These are phyloP conservation scores for Murraya koenigii DNA, from an alignment of 345 rosid genomes.

Conservation along the genomic window DNA sequence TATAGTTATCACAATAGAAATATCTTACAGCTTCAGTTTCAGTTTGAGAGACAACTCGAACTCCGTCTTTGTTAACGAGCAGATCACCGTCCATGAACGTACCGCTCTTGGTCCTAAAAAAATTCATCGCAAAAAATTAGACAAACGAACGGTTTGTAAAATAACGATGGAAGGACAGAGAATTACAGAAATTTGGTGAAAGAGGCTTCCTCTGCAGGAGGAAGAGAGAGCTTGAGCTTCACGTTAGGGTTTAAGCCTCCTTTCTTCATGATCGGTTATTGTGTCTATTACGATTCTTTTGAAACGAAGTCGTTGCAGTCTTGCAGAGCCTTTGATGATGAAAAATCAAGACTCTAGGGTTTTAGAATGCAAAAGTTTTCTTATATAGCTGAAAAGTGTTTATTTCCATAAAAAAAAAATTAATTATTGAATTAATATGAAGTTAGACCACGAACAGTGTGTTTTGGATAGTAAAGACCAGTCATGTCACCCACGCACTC, in stretches of 20 bases:
- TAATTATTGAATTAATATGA: neutral
- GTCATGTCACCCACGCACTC: neutral
- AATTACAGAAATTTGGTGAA: constrained; percentile 68
- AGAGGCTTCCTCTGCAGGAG: constrained; percentile 49
- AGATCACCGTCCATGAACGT: constrained; percentile 94
- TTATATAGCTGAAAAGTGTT: too few species aligned
- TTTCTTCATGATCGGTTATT: constrained; percentile 50
- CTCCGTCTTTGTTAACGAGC: constrained; percentile 85
- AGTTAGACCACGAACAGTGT: neutral
- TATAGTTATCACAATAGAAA: neutral
- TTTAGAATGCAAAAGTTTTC: neutral
- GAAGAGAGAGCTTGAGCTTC: constrained; percentile 53
- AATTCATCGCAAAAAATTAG: neutral
- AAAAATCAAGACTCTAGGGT: neutral
- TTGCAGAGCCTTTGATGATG: neutral
- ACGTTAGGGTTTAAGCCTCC: constrained; percentile 48
- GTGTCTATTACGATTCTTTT: neutral
- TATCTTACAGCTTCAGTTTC: constrained; percentile 58
- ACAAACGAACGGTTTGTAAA: too few species aligned
- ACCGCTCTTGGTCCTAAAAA: constrained; percentile 73
- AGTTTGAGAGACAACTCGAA: constrained; percentile 62
- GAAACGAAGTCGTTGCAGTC: neutral
- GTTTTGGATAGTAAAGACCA: neutral
- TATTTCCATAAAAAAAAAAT: too few species aligned
- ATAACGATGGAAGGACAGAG: neutral